Evolutionary conservation across 2,329 filamentous ascomycete species (phyloP).

Genomic region (Pyrenochaeta sp.): DNA sequence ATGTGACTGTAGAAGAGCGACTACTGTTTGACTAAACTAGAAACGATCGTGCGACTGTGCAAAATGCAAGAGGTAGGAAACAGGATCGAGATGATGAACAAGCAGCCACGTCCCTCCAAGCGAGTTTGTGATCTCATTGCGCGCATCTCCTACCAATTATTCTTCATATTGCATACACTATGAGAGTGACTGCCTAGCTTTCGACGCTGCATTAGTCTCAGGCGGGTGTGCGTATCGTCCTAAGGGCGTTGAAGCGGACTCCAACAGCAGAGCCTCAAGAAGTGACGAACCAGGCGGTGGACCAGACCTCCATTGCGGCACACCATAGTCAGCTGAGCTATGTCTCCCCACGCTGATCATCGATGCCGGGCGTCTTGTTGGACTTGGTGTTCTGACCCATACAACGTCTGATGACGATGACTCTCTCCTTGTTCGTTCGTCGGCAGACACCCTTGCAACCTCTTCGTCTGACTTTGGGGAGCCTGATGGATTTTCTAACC

Average conservation of each 20-base stretch:
- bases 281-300: slow-evolving; percentile 6
- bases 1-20: neutral
- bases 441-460: neutral
- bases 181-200: neutral
- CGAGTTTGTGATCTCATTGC: neutral
- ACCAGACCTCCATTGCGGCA: slow-evolving; percentile 2
- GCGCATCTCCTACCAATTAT: neutral
- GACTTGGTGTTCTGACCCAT: neutral
- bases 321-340: neutral
- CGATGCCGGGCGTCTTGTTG: neutral
- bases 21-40: neutral
- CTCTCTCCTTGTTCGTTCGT: neutral
- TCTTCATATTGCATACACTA: neutral
- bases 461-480: neutral
- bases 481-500: neutral
- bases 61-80: neutral
- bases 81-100: neutral
- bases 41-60: neutral
- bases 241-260: slow-evolving; percentile 19
- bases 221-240: neutral
- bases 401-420: neutral
- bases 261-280: slow-evolving; percentile 14
- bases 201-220: neutral
- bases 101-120: neutral
- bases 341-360: neutral